These are phyloP conservation scores for Flaveria ramosissima DNA, from an alignment of 129 eudicot genomes.

Conservation along the genomic window DNA sequence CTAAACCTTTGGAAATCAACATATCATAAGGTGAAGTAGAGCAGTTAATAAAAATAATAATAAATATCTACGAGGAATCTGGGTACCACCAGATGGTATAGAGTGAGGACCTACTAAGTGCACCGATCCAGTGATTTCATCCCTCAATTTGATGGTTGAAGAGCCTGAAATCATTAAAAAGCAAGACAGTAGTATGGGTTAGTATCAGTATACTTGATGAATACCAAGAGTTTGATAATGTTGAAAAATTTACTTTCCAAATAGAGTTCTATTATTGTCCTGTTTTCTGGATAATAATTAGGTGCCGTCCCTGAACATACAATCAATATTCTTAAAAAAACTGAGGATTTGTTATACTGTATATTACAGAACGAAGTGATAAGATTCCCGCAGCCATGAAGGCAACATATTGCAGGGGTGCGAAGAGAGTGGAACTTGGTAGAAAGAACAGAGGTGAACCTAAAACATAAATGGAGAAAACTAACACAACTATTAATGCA, in stretches of 20 bases:
- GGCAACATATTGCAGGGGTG: background rate
- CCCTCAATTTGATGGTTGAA: slow-evolving; percentile 67
- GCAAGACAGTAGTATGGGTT: background rate
- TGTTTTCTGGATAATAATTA: background rate
- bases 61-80: slow-evolving; percentile 28
- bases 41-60: slow-evolving; percentile 24
- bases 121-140: slow-evolving; percentile 72
- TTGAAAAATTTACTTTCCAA: background rate
- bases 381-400: background rate
- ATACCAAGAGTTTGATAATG: background rate
- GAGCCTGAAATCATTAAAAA: slow-evolving; percentile 53
- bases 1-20: slow-evolving; percentile 24
- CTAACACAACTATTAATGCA: too few relatives aligned
- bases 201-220: background rate
- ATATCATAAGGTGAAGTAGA: slow-evolving; percentile 44
- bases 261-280: background rate
- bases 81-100: slow-evolving; percentile 40
- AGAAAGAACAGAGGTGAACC: background rate
- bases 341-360: background rate
- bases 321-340: background rate
- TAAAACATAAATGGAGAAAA: too few relatives aligned
- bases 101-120: slow-evolving; percentile 80
- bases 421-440: background rate
- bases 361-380: background rate
- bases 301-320: background rate